phyloP scores from a whole-genome alignment of 257 asterid genomes.

The Mentha longifolia region DNA sequence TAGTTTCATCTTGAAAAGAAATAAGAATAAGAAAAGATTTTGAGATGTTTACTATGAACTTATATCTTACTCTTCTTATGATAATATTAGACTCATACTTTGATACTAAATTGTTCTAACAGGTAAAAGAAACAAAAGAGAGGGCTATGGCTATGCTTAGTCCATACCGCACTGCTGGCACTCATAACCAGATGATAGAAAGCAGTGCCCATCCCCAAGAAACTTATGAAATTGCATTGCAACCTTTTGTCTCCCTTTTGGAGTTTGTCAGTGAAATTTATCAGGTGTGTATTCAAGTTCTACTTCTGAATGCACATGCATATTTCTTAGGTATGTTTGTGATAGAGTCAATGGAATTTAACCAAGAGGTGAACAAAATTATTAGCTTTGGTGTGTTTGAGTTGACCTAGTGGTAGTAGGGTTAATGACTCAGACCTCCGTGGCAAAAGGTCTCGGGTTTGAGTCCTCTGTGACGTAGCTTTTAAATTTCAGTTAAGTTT shows the following conservation, averaged over 20 bases:
- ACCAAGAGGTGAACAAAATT: not conserved
- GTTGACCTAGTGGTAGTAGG: no score
- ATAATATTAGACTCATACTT: slow-evolving; percentile 15
- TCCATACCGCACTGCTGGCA: slow-evolving; percentile 59
- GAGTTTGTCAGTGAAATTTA: slow-evolving; percentile 96
- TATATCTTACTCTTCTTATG: slow-evolving; percentile 14
- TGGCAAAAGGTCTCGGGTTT: no score
- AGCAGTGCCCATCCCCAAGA: slow-evolving; percentile 58
- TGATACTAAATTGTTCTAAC: slow-evolving; percentile 31
- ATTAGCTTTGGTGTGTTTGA: not conserved
- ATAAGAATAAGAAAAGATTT: not conserved
- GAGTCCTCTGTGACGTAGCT: no score
- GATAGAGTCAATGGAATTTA: not conserved
- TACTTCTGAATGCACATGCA: slow-evolving; percentile 21
- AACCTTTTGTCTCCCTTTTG: slow-evolving; percentile 81
- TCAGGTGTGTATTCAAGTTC: slow-evolving; percentile 59
- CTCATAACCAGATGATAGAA: slow-evolving; percentile 62
- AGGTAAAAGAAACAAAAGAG: slow-evolving; percentile 95
- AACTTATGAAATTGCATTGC: slow-evolving; percentile 51
- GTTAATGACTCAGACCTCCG: no score
- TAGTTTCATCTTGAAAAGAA: no score
- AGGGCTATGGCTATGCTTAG: slow-evolving; percentile 80
- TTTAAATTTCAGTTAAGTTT: no score
- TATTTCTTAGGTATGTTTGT: not conserved
- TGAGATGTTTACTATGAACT: slow-evolving; percentile 2